Percentiles rank a stretch among this genome's conserved stretches.
phyloP scores from a whole-genome alignment of 208 protist species.

The Acanthamoeba quina region DNA sequence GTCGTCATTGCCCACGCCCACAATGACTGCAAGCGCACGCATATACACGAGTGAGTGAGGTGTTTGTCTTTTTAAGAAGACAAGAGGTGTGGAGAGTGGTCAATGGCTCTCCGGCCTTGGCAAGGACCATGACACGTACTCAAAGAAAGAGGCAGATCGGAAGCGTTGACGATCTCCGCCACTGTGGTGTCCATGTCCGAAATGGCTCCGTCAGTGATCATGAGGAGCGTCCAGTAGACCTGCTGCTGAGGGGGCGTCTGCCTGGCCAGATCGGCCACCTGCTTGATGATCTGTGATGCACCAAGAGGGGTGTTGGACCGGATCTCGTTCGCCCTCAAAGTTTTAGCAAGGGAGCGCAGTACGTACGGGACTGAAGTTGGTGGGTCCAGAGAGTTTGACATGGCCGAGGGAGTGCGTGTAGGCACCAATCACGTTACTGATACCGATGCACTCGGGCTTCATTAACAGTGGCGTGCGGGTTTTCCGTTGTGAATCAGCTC shows the following conservation, averaged over 20 bases:
- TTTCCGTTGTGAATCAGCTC: neutral
- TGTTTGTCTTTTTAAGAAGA: too few relatives aligned
- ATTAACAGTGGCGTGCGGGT: too few relatives aligned
- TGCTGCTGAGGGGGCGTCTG: conserved; percentile 42
- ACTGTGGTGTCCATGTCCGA: conserved; percentile 68
- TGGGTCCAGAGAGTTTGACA: conserved; percentile 87
- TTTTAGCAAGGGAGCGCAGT: too few relatives aligned
- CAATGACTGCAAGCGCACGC: conserved; percentile 40
- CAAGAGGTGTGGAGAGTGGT: too few relatives aligned
- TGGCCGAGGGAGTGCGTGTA: conserved; percentile 82
- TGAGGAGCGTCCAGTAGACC: conserved; percentile 42
- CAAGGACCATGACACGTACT: neutral
- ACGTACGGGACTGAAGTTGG: conserved; percentile 87
- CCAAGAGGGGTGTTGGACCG: too few relatives aligned
- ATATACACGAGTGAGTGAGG: neutral
- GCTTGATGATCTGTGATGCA: conserved; percentile 69
- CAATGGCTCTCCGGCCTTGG: too few relatives aligned
- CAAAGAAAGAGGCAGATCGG: conserved; percentile 8
- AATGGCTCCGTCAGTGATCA: conserved; percentile 57
- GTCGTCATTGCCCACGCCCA: conserved; percentile 18
- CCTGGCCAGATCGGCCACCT: conserved; percentile 72
- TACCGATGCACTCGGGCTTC: conserved; percentile 84
- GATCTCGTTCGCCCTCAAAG: too few relatives aligned
- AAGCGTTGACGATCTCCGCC: conserved; percentile 8
- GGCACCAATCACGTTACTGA: conserved; percentile 86